A percentile compares a stretch with the other conserved stretches of the same genome.
phyloP scores from a whole-genome alignment of 495 filamentous ascomycete species.

The Sordaria brevicollis region DNA sequence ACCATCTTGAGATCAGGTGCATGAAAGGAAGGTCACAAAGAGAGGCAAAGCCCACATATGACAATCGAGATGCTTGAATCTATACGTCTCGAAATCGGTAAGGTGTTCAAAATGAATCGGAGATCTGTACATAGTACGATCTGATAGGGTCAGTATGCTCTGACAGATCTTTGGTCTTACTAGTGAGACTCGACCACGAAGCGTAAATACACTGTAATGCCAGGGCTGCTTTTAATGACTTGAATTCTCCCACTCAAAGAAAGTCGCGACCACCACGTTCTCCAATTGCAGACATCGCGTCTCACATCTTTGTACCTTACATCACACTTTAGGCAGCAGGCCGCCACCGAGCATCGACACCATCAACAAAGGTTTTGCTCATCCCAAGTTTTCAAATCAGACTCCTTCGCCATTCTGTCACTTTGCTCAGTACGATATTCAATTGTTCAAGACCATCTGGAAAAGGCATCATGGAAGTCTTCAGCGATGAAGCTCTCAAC shows the following conservation, averaged over 20 bases:
- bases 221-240: neutral
- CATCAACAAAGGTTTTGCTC: neutral
- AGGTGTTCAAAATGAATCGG: too few species aligned
- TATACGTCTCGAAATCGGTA: neutral
- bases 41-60: neutral
- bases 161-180: neutral
- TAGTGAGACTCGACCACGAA: neutral
- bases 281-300: neutral
- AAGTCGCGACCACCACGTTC: neutral
- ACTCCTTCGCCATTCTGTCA: neutral
- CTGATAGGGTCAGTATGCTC: neutral
- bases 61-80: neutral
- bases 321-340: neutral
- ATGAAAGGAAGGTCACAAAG: neutral
- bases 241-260: neutral
- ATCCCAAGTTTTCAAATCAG: neutral
- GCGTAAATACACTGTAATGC: neutral
- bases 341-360: neutral
- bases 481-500: conserved; percentile 34
- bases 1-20: neutral
- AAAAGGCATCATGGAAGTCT: conserved; percentile 14
- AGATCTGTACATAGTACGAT: too few species aligned
- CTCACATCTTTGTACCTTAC: neutral
- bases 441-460: neutral
- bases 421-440: neutral